phyloP scores from a whole-genome alignment of 148 eudicot species.

The Euryodendron excelsum region DNA sequence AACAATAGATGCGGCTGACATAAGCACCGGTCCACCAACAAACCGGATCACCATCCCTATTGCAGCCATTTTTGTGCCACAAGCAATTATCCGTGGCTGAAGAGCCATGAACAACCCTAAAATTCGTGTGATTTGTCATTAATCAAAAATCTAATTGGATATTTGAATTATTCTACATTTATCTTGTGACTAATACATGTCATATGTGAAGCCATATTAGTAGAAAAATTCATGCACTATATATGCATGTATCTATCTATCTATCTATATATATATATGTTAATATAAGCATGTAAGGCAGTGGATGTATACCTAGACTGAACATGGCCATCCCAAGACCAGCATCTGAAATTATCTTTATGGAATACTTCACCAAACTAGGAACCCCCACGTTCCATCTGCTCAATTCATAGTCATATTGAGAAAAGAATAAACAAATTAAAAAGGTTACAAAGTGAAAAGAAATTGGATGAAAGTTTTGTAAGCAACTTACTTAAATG shows the following conservation, averaged over 20 bases:
- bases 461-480: too few relatives aligned
- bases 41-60: conserved; percentile 48
- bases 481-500: conserved; percentile 39
- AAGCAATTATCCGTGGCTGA: conserved; percentile 54
- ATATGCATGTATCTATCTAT: too few relatives aligned
- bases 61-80: conserved; percentile 49
- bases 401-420: conserved; percentile 5
- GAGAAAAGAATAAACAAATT: neutral
- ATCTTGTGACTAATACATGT: too few relatives aligned
- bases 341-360: conserved; percentile 53
- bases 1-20: conserved; percentile 45
- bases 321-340: conserved; percentile 75
- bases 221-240: neutral
- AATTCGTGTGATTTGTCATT: too few relatives aligned
- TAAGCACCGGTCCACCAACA: conserved; percentile 42
- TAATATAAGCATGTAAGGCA: too few relatives aligned
- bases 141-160: too few relatives aligned
- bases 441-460: neutral
- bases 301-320: conserved; percentile 45
- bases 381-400: conserved; percentile 60
- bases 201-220: too few relatives aligned
- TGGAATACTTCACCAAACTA: conserved; percentile 37
- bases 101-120: conserved; percentile 58
- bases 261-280: neutral
- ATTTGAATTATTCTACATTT: too few relatives aligned